Evolutionary conservation across 2,329 filamentous ascomycete species (phyloP).

Genomic region (Penicillium sclerotiorum): DNA sequence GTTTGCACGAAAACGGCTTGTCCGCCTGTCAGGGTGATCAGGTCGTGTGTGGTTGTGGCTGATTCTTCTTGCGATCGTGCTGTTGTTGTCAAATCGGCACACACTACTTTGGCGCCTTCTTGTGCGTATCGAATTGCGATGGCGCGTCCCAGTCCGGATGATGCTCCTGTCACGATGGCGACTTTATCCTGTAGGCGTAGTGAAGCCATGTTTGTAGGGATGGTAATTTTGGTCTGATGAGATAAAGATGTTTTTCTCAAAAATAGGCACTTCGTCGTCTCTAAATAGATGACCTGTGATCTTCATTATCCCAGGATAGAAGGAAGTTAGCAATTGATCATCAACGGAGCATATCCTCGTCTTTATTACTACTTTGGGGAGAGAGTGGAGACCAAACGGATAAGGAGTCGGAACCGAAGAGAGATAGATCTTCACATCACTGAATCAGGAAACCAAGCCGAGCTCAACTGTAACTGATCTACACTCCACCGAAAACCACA

Average conservation of each 20-base stretch:
- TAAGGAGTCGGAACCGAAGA: neutral
- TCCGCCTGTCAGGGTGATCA: constrained; percentile 40
- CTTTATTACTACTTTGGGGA: neutral
- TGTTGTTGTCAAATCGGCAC: constrained; percentile 40
- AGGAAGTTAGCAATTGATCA: too few species aligned
- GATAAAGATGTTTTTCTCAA: neutral
- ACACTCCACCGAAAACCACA: too few species aligned
- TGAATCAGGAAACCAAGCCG: neutral
- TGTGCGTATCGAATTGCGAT: constrained; percentile 48
- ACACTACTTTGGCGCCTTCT: constrained; percentile 49
- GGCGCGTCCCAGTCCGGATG: constrained; percentile 51
- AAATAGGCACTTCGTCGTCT: too few species aligned
- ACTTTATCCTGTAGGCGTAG: constrained; percentile 37
- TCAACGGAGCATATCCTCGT: too few species aligned
- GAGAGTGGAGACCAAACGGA: neutral
- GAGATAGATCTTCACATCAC: neutral
- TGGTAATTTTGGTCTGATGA: neutral
- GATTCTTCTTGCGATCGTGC: constrained; percentile 27
- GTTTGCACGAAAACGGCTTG: constrained; percentile 47
- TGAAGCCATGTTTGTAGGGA: neutral
- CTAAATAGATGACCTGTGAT: too few species aligned
- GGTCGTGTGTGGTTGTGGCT: constrained; percentile 39
- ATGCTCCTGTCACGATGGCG: constrained; percentile 51
- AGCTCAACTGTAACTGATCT: too few species aligned
- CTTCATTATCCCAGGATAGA: too few species aligned